Conservation (phyloP, 1,284 basidiomycete species). For the Mycena sp. region DNA sequence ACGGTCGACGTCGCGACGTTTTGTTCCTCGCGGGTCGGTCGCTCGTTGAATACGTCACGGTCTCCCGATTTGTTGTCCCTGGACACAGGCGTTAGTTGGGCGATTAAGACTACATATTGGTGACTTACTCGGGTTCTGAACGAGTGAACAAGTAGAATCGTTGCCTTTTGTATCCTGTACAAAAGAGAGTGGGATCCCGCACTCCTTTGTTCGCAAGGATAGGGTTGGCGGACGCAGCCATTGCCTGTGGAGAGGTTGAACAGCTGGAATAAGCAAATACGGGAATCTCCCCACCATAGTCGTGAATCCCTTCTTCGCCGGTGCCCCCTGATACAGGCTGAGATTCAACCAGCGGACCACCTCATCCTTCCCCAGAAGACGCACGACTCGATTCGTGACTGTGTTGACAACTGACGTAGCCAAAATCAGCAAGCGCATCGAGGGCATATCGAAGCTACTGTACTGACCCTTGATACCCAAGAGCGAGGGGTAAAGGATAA, state of each 20-base stretch:
- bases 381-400: slow-evolving; percentile 92
- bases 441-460: not conserved
- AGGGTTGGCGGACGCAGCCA: slow-evolving; percentile 96
- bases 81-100: slow-evolving; percentile 12
- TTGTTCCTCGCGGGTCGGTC: slow-evolving; percentile 96
- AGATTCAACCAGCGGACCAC: slow-evolving; percentile 91
- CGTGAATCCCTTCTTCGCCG: slow-evolving; percentile 85
- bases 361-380: slow-evolving; percentile 95
- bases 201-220: slow-evolving; percentile 85
- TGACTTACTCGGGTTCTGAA: slow-evolving; percentile 85
- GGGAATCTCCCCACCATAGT: slow-evolving; percentile 66
- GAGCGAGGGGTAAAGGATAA: slow-evolving; percentile 92
- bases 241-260: slow-evolving; percentile 63
- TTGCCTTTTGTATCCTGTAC: slow-evolving; percentile 91
- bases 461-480: slow-evolving; percentile 95
- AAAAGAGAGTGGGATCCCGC: slow-evolving; percentile 93
- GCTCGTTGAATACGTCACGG: slow-evolving; percentile 98
- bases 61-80: slow-evolving; percentile 90
- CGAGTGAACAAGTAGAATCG: slow-evolving; percentile 98
- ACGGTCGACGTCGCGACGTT: slow-evolving; percentile 81
- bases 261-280: not conserved
- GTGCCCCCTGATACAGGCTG: slow-evolving; percentile 92
- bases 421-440: not conserved
- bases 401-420: slow-evolving; percentile 86
- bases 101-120: not conserved